Evolutionary conservation across 495 filamentous ascomycete species (phyloP), one percentile per base, ranked within the genome.

Genomic region (Penicilliopsis zonata): DNA sequence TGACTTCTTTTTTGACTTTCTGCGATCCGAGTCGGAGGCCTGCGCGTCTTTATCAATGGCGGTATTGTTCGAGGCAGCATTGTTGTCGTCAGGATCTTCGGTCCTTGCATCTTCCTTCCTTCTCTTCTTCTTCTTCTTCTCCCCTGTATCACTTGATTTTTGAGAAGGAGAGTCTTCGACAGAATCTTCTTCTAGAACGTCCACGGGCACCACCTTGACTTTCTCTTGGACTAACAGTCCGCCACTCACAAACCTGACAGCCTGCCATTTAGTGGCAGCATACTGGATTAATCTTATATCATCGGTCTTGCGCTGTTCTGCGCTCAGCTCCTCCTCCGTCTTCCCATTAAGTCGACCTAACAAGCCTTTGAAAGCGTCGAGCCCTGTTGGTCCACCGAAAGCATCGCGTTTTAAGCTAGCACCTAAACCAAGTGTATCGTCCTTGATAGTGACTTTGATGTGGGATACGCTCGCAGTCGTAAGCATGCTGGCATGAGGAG

Each of bases 301-400:
- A 14, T 74, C 70, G 39, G 74, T 59, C 23, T 55, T 65, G 33
- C 67, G 59, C 52, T 72, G 61, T 44, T 94, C 80, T 37, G 70
- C 61, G 49, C 74, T 63, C 31, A 88, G 51, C 34, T 72, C 65
- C 16, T 57, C 69, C 35, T 84, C 80, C 23, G 67, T 74, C 52
- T 85, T 92, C 14, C 88, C 88, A 55, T 95, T 98, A 28, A 98
- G 58, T 29, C 88, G 67, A 28, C 90, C 87, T 13, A 98, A 64
- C 2, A 98, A 52, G 36, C 76, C 76, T 46, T 87, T 82, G 41
- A 95, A 85, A 3, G 70, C 79, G 43, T 86, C 79, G 9, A 94
- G 66, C 0, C 87, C 90, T 35, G 80, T 83, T 38, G 86, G 79
- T 32, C 80, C 73, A 29, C 65, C 61, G n/a, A 58, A 48, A 16